Evolutionary conservation across 148 eudicot genomes (phyloP).

Genomic region (Mesembryanthemum crystallinum): DNA sequence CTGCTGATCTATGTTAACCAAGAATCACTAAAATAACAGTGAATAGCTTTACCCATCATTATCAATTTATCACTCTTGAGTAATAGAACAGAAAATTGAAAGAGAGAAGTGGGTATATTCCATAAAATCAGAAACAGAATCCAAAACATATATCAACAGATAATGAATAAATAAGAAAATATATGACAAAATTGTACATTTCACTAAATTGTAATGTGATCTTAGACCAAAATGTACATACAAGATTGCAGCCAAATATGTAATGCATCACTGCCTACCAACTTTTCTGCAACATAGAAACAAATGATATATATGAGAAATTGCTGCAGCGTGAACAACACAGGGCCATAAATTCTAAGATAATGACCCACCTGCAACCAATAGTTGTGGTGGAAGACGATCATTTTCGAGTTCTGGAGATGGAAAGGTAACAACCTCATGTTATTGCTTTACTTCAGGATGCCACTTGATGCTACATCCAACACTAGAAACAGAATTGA

Average conservation of each 20-base stretch:
- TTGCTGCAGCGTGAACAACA: neutral
- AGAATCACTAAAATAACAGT: too few relatives aligned
- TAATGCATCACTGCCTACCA: neutral
- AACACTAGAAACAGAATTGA: conserved; percentile 34
- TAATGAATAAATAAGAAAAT: neutral
- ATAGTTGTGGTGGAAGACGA: neutral
- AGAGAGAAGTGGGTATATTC: neutral
- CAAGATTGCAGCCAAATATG: neutral
- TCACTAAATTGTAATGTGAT: neutral
- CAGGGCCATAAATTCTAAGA: neutral
- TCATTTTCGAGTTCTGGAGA: neutral
- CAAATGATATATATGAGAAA: neutral
- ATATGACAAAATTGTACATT: neutral
- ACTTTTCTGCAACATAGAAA: neutral
- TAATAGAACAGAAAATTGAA: too few relatives aligned
- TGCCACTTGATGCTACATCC: conserved; percentile 80
- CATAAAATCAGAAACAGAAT: neutral
- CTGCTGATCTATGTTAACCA: too few relatives aligned
- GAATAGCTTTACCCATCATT: too few relatives aligned
- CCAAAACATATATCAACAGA: neutral
- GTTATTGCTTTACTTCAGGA: conserved; percentile 32
- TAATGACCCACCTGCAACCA: conserved; percentile 10
- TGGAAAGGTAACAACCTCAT: neutral
- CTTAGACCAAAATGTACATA: neutral
- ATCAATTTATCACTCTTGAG: too few relatives aligned